Evolutionary conservation across 805 yeast species (phyloP).

Genomic region (Wickerhamiella alocasiicola): DNA sequence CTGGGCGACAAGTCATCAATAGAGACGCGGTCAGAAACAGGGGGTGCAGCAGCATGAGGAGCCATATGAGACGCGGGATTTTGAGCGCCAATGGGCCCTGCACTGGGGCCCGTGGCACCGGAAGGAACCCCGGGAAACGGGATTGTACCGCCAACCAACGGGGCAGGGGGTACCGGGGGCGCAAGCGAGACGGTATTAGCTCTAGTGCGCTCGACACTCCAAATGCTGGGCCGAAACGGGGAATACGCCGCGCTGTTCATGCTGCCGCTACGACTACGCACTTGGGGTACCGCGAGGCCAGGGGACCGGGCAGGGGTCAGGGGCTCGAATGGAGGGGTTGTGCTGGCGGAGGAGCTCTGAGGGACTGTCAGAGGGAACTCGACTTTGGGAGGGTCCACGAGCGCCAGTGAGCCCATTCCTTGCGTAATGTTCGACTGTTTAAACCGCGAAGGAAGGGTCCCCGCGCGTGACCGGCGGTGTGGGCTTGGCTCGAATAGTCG

Average conservation of each 20-base stretch:
- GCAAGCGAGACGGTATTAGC: constrained; percentile 6
- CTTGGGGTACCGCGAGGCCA: constrained; percentile 8
- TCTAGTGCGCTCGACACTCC: constrained; percentile 13
- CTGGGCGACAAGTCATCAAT: constrained; percentile 18
- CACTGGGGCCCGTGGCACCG: not conserved
- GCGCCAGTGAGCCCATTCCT: constrained; percentile 26
- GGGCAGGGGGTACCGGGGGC: constrained; percentile 9
- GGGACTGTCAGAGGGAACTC: constrained; percentile 13
- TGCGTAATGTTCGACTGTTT: constrained; percentile 22
- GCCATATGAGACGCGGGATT: constrained; percentile 5
- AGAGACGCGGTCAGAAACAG: not conserved
- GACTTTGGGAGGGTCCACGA: constrained; percentile 19
- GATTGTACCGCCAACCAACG: too few species aligned
- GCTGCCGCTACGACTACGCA: constrained; percentile 13
- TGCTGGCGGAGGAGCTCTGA: not conserved
- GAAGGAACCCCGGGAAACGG: not conserved
- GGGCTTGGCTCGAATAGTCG: constrained; percentile 10
- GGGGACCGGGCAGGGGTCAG: constrained; percentile 5
- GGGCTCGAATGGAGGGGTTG: constrained; percentile 1
- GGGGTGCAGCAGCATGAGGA: not conserved
- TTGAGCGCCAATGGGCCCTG: not conserved
- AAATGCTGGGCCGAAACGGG: constrained; percentile 17
- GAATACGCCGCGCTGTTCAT: constrained; percentile 5
- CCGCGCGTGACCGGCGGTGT: constrained; percentile 58
- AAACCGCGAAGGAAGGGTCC: constrained; percentile 62